These are phyloP conservation scores for Coemansia sp. DNA, from an alignment of 192 early-diverging fungal species.

Conservation along the genomic window DNA sequence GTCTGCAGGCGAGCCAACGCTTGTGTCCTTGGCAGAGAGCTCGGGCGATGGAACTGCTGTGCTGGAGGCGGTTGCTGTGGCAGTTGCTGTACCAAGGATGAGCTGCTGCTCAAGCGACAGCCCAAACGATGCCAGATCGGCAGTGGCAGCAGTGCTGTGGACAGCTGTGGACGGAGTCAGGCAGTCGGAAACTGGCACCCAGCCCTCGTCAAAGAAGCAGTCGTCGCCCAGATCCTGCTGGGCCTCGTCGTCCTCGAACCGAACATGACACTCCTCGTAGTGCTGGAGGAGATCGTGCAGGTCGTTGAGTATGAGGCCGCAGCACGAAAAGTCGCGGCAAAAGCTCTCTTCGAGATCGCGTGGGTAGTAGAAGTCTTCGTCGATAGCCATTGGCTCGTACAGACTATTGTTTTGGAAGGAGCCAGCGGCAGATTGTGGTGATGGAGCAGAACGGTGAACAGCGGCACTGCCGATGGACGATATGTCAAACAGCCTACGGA, in stretches of 20 bases:
- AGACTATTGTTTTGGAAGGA: slow-evolving; percentile 12
- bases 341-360: slow-evolving; percentile 85
- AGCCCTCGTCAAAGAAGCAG: slow-evolving; percentile 55
- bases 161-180: slow-evolving; percentile 9
- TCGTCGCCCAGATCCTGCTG: slow-evolving; percentile 45
- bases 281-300: slow-evolving; percentile 96
- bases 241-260: slow-evolving; percentile 82
- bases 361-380: slow-evolving; percentile 59
- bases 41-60: slow-evolving; percentile 33
- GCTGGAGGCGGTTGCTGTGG: slow-evolving; percentile 31
- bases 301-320: slow-evolving; percentile 83
- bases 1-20: slow-evolving; percentile 1
- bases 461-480: slow-evolving; percentile 24
- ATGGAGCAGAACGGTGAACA: slow-evolving; percentile 8
- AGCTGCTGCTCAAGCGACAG: slow-evolving; percentile 52
- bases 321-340: slow-evolving; percentile 96
- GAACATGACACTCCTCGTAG: slow-evolving; percentile 93
- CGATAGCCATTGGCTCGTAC: slow-evolving; percentile 25
- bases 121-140: slow-evolving; percentile 44
- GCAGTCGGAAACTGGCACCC: slow-evolving; percentile 41
- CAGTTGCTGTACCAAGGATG: slow-evolving; percentile 36
- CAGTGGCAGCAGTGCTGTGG: neutral
- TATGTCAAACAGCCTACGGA: slow-evolving; percentile 42
- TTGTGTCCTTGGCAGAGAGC: slow-evolving; percentile 19
- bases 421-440: neutral